Conservation (phyloP, 169 alveolate species). For the Babesia caballi region DNA sequence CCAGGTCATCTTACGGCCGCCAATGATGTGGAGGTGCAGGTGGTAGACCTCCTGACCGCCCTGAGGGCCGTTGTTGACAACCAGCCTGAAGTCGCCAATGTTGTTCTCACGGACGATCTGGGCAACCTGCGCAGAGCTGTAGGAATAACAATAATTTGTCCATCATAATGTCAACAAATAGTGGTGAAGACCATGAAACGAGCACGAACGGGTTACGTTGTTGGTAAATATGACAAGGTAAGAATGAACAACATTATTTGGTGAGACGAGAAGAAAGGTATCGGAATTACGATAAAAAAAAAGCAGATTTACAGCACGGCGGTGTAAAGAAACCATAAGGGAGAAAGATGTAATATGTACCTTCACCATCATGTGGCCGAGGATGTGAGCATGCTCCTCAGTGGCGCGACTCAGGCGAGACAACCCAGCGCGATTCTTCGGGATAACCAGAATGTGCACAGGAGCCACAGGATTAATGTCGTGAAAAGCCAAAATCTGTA, state of each 20-base stretch:
- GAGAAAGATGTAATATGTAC: constrained; percentile 39
- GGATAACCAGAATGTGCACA: constrained; percentile 87
- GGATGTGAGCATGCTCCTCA: constrained; percentile 78
- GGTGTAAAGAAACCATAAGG: too few relatives aligned
- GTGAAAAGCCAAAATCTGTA: constrained; percentile 84
- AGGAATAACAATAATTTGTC: neutral
- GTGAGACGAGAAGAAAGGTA: too few relatives aligned
- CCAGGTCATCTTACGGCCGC: constrained; percentile 82
- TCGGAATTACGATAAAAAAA: too few relatives aligned
- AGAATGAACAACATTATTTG: too few relatives aligned
- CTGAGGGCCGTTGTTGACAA: constrained; percentile 88
- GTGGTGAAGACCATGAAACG: too few relatives aligned
- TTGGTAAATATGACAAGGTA: too few relatives aligned
- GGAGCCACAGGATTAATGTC: constrained; percentile 92
- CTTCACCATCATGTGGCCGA: constrained; percentile 88
- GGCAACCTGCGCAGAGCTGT: constrained; percentile 66
- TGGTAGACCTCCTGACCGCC: constrained; percentile 89
- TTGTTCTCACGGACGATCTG: constrained; percentile 80
- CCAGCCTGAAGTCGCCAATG: constrained; percentile 87
- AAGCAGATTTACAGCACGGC: too few relatives aligned
- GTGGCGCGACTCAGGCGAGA: constrained; percentile 84
- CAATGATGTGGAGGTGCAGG: constrained; percentile 84
- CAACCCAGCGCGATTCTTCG: constrained; percentile 85
- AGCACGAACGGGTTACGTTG: too few relatives aligned
- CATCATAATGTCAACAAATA: neutral